A percentile compares a stretch with the other conserved stretches of the same genome.
phyloP scores from a whole-genome alignment of 2,329 filamentous ascomycete species.

The Zasmidium citrigriseum region DNA sequence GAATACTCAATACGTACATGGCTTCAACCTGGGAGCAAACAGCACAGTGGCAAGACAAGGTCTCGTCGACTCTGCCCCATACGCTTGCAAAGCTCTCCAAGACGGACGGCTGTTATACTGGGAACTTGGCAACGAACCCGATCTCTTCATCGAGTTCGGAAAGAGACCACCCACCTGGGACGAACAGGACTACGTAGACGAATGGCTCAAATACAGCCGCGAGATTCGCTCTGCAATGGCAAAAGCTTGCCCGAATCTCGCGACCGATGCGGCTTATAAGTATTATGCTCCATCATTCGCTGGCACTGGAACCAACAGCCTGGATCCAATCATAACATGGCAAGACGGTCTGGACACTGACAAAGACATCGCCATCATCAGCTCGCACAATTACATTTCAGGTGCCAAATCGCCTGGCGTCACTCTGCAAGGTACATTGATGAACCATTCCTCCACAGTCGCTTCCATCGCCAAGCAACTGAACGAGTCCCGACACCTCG shows the following conservation, averaged over 20 bases:
- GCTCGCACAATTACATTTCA: conserved; percentile 65
- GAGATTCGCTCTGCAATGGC: conserved; percentile 50
- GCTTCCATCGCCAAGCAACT: conserved; percentile 52
- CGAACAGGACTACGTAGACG: conserved; percentile 56
- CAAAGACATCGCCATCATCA: conserved; percentile 54
- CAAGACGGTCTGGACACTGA: conserved; percentile 55
- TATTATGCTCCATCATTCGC: conserved; percentile 63
- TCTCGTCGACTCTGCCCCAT: conserved; percentile 55
- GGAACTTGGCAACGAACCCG: conserved; percentile 67
- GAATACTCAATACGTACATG: conserved; percentile 59
- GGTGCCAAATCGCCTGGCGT: conserved; percentile 61
- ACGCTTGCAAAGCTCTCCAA: conserved; percentile 59
- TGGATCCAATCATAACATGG: conserved; percentile 56
- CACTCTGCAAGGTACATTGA: conserved; percentile 62
- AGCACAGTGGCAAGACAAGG: conserved; percentile 53
- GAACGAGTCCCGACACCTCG: conserved; percentile 49
- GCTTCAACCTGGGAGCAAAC: conserved; percentile 62
- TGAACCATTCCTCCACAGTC: conserved; percentile 62
- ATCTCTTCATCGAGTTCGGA: conserved; percentile 57
- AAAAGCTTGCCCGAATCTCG: conserved; percentile 54
- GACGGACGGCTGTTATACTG: conserved; percentile 55
- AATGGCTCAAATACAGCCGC: conserved; percentile 60
- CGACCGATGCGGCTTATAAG: conserved; percentile 43
- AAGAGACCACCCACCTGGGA: conserved; percentile 56
- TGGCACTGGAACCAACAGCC: conserved; percentile 49